Percentiles rank a stretch among this genome's conserved stretches.
phyloP scores from a whole-genome alignment of 164 flowering plant genomes.

The Dillenia turbinata region DNA sequence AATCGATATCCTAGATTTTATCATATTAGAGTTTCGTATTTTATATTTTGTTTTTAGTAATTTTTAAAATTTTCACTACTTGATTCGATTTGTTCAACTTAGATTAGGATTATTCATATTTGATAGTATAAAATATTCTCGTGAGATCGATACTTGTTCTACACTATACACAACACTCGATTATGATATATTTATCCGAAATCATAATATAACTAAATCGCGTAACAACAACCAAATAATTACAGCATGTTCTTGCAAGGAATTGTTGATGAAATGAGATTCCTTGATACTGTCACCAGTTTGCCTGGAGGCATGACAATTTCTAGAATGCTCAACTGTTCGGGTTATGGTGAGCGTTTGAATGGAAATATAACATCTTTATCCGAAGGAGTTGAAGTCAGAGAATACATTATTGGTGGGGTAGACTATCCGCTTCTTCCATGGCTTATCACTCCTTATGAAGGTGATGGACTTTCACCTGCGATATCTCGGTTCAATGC shows the following conservation, averaged over 20 bases:
- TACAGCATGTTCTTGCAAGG: slow-evolving; percentile 93
- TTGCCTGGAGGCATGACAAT: slow-evolving; percentile 65
- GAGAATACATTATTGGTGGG: slow-evolving; percentile 80
- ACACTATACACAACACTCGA: too few relatives aligned
- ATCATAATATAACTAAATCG: too few relatives aligned
- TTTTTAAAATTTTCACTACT: too few relatives aligned
- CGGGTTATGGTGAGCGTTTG: slow-evolving; percentile 55
- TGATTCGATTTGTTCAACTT: too few relatives aligned
- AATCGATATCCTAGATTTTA: too few relatives aligned
- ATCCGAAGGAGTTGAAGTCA: slow-evolving; percentile 37
- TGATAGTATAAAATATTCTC: too few relatives aligned
- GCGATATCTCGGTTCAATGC: slow-evolving; percentile 37
- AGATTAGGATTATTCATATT: too few relatives aligned
- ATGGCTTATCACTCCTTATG: slow-evolving; percentile 83
- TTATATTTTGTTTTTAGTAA: too few relatives aligned
- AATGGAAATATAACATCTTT: slow-evolving; percentile 35
- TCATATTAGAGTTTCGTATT: too few relatives aligned
- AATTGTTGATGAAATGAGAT: slow-evolving; percentile 81
- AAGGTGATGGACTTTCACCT: slow-evolving; percentile 20
- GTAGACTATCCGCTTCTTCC: slow-evolving; percentile 72
- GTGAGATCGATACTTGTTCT: too few relatives aligned
- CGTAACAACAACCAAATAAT: too few relatives aligned
- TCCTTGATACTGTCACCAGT: slow-evolving; percentile 87
- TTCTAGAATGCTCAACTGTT: slow-evolving; percentile 53
- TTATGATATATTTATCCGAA: too few relatives aligned